Evolutionary conservation across 768 basidiomycete species (phyloP).

Genomic region (Lenzites betulinus): DNA sequence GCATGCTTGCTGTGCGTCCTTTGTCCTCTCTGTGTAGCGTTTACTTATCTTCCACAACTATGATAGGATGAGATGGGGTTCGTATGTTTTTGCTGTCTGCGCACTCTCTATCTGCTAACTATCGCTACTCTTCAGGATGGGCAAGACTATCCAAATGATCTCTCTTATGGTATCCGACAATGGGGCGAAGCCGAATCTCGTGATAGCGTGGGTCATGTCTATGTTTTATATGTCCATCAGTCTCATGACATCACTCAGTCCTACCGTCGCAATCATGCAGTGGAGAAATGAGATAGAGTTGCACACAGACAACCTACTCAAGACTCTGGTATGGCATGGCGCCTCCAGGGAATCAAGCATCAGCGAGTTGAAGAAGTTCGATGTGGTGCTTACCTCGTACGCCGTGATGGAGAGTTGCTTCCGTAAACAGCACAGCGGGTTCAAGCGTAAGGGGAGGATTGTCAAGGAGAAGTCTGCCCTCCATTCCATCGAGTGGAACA

Average conservation of each 20-base stretch:
- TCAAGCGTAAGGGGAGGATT: conserved; percentile 80
- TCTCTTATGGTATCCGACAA: conserved; percentile 80
- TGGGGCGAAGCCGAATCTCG: conserved; percentile 75
- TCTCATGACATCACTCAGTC: conserved; percentile 31
- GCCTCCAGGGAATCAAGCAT: conserved; percentile 64
- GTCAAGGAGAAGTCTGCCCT: conserved; percentile 88
- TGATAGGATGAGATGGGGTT: conserved; percentile 89
- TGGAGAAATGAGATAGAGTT: conserved; percentile 93
- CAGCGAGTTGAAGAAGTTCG: conserved; percentile 75
- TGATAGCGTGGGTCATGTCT: conserved; percentile 73
- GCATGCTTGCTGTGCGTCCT: conserved; percentile 80
- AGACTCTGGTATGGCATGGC: conserved; percentile 94
- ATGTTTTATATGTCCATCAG: background rate
- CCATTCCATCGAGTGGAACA: conserved; percentile 83
- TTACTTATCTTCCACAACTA: conserved; percentile 2
- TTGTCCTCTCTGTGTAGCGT: background rate
- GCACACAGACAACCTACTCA: conserved; percentile 77
- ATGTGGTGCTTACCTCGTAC: conserved; percentile 89
- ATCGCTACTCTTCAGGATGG: conserved; percentile 58
- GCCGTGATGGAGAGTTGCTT: conserved; percentile 90
- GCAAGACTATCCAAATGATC: conserved; percentile 97
- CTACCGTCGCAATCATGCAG: conserved; percentile 63
- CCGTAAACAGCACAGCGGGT: conserved; percentile 91
- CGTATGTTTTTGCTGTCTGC: conserved; percentile 25
- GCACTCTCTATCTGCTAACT: conserved; percentile 9